Percentiles rank a stretch among this genome's conserved stretches.
These are phyloP conservation scores for Hordeum pubiflorum DNA, from an alignment of 202 grass and related monocot species.

Conservation along the genomic window DNA sequence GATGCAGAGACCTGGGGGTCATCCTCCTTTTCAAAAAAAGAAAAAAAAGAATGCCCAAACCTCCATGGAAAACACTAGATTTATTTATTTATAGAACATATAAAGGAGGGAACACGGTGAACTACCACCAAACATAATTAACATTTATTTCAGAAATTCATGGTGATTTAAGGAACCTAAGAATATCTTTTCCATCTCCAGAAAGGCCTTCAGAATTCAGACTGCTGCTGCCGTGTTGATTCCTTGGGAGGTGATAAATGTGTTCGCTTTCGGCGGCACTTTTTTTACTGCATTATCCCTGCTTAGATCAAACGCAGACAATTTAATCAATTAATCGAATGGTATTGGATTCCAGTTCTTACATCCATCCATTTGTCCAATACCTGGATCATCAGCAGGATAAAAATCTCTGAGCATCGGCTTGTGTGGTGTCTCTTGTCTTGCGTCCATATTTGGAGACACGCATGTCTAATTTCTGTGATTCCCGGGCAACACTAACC, in stretches of 20 bases:
- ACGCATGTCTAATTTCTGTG: slow-evolving; percentile 11
- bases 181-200: not conserved
- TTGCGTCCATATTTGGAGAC: slow-evolving; percentile 26
- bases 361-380: slow-evolving; percentile 23
- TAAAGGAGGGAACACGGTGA: too few species aligned
- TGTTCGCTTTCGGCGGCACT: slow-evolving; percentile 12
- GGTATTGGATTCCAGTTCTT: slow-evolving; percentile 33
- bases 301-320: slow-evolving; percentile 26
- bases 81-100: not conserved
- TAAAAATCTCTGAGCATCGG: slow-evolving; percentile 18
- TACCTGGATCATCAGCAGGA: not conserved
- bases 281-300: slow-evolving; percentile 20
- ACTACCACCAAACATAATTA: not conserved
- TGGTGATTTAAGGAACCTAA: not conserved
- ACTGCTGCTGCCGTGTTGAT: not conserved
- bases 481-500: slow-evolving; percentile 21
- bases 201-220: not conserved
- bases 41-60: not conserved
- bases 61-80: not conserved
- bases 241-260: not conserved
- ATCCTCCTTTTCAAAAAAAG: too few species aligned
- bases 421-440: slow-evolving; percentile 19
- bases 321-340: not conserved
- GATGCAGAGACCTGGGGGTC: too few species aligned
- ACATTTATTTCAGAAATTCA: not conserved